phyloP scores from a whole-genome alignment of 768 basidiomycete species.

The Glaciozyma antarctica region DNA sequence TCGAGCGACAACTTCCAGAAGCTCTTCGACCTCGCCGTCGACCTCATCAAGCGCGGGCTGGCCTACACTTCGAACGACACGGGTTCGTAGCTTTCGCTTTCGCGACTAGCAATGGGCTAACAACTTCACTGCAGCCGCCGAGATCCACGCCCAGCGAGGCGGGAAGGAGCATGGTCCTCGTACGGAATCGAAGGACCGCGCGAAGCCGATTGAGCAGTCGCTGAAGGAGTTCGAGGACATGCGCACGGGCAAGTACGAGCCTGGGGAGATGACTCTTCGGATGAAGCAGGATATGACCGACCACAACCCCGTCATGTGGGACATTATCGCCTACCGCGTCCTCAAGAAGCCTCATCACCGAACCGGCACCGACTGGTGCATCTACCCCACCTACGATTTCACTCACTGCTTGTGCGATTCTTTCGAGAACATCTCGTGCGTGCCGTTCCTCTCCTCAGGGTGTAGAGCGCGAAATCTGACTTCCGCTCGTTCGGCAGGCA shows the following conservation, averaged over 20 bases:
- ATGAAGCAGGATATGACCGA: slow-evolving; percentile 95
- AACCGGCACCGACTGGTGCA: slow-evolving; percentile 85
- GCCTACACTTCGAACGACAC: slow-evolving; percentile 95
- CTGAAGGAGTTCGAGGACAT: slow-evolving; percentile 80
- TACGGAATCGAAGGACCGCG: slow-evolving; percentile 74
- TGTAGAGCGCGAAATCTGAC: not conserved
- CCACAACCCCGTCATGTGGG: slow-evolving; percentile 99
- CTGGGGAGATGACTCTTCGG: slow-evolving; percentile 82
- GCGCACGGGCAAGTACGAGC: slow-evolving; percentile 79
- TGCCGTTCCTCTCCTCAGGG: slow-evolving; percentile 29
- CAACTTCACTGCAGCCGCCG: slow-evolving; percentile 56
- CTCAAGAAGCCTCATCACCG: slow-evolving; percentile 84
- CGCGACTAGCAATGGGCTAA: not conserved
- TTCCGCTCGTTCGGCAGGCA: slow-evolving; percentile 50
- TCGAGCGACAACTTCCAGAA: slow-evolving; percentile 92
- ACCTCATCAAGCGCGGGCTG: slow-evolving; percentile 78
- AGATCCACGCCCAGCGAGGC: slow-evolving; percentile 80
- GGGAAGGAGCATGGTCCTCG: slow-evolving; percentile 69
- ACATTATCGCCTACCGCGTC: slow-evolving; percentile 90
- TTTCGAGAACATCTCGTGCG: slow-evolving; percentile 97
- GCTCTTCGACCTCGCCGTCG: slow-evolving; percentile 74
- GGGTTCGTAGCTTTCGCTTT: slow-evolving; percentile 49
- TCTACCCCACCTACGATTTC: slow-evolving; percentile 98
- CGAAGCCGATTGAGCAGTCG: slow-evolving; percentile 76
- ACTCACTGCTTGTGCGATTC: slow-evolving; percentile 98